Conservation (phyloP, 1,139 yeast species). For the Citeromyces hawaiiensis region DNA sequence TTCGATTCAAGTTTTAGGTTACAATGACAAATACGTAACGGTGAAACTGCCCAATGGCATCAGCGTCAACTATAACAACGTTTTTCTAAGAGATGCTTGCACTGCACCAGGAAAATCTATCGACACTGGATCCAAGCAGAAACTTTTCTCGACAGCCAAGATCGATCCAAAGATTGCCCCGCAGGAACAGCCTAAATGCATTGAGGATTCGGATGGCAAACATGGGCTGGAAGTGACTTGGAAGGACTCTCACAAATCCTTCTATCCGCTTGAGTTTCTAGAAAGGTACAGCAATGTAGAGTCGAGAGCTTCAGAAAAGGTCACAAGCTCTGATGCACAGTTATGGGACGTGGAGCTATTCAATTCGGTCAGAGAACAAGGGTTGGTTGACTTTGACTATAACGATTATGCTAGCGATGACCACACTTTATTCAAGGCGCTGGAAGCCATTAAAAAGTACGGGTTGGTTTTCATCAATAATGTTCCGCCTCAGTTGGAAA, state of each 20-base stretch:
- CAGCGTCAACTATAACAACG: conserved; percentile 19
- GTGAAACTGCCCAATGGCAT: conserved; percentile 8
- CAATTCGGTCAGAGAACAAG: conserved; percentile 13
- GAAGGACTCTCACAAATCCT: conserved; percentile 18
- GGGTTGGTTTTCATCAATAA: conserved; percentile 48
- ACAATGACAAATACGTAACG: background rate
- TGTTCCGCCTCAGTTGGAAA: conserved; percentile 27
- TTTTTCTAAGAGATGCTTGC: conserved; percentile 32
- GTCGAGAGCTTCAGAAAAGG: conserved; percentile 17
- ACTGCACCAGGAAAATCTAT: conserved; percentile 18
- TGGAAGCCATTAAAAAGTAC: conserved; percentile 35
- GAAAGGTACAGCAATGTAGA: conserved; percentile 17
- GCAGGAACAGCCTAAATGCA: conserved; percentile 14
- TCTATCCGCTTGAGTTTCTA: conserved; percentile 34
- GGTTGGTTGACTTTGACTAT: conserved; percentile 22
- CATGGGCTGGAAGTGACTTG: conserved; percentile 4
- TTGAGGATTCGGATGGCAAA: conserved; percentile 6
- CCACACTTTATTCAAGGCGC: conserved; percentile 22
- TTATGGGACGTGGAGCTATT: conserved; percentile 26
- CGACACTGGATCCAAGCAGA: conserved; percentile 26
- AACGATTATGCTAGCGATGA: conserved; percentile 28
- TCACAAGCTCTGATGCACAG: conserved; percentile 21
- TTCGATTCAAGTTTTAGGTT: background rate
- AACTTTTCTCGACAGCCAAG: conserved; percentile 26
- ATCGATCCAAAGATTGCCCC: conserved; percentile 17